Percentiles rank a stretch among this genome's conserved stretches.
phyloP scores from a whole-genome alignment of 2,329 filamentous ascomycete genomes.

The Colletotrichum sp. region DNA sequence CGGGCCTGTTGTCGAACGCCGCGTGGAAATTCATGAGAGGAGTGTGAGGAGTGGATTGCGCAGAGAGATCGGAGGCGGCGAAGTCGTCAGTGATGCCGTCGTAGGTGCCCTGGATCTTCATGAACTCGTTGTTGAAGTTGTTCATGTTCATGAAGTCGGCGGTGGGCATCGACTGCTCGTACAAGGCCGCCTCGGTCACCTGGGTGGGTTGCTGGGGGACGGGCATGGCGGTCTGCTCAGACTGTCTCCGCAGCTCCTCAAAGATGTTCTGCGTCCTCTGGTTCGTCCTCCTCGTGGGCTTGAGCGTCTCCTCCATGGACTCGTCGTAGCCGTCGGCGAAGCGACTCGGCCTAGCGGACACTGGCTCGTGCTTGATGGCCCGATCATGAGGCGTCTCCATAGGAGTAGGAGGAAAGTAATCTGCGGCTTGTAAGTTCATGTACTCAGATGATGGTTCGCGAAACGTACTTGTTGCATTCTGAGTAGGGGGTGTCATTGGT shows the following conservation, averaged over 20 bases:
- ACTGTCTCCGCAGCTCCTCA: slow-evolving; percentile 61
- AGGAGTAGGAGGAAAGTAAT: slow-evolving; percentile 71
- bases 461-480: slow-evolving; percentile 63
- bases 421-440: slow-evolving; percentile 40
- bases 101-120: slow-evolving; percentile 40
- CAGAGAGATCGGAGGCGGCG: slow-evolving; percentile 51
- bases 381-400: slow-evolving; percentile 65
- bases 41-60: slow-evolving; percentile 57
- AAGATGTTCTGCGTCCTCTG: slow-evolving; percentile 57
- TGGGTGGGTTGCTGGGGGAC: slow-evolving; percentile 30
- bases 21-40: slow-evolving; percentile 49
- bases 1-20: slow-evolving; percentile 48
- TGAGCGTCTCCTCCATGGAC: slow-evolving; percentile 71
- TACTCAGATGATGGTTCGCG: no score
- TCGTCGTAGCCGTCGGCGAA: slow-evolving; percentile 68
- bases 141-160: slow-evolving; percentile 63
- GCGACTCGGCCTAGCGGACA: slow-evolving; percentile 42
- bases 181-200: slow-evolving; percentile 41
- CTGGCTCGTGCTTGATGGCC: slow-evolving; percentile 43
- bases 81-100: slow-evolving; percentile 37
- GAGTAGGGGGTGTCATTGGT: slow-evolving; percentile 67
- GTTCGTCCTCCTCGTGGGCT: slow-evolving; percentile 53
- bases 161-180: slow-evolving; percentile 57
- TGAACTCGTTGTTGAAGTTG: slow-evolving; percentile 48
- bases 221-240: slow-evolving; percentile 48